Evolutionary conservation across 768 basidiomycete species (phyloP), one percentile per base, ranked within the genome.

Genomic region (Russula emetica): DNA sequence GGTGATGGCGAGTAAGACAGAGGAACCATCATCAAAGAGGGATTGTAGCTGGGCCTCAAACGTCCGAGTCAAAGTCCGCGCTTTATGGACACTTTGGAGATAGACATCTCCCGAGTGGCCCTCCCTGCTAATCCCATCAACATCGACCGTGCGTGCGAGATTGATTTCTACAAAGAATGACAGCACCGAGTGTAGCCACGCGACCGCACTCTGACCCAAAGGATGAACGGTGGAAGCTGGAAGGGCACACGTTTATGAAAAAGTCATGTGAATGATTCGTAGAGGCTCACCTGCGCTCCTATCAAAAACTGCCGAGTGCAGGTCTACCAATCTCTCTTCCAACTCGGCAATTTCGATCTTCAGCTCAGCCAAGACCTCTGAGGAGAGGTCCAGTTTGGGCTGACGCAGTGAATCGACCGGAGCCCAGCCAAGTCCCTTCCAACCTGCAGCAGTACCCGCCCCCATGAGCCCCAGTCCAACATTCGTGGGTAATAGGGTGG

Each of bases 371-470:
- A 87, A 76, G 28, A 83, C 78, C 24, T 84, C 82, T 2, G 79
- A 72, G 22, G 74, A 42, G 77, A 63, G 69, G 53, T 78, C 79
- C 69, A 76, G 75, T 20, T 84, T 82, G 34, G 77, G 74, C 34
- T 71, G 72, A 34, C 78, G 78, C 22, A 78, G 77, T 8, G 80
- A 78, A 34, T 81, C 80, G 44, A 81, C 72, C 28, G 82, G 78
- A 47, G 89, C 82, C 81, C 87, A 94, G 38, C 93, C 94, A 67
- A 92, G 90, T 14, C 91, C 93, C 68, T 85, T 89, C 92, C 92
- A 94, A 24, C 78, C 77, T 10, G 82, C 91, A 26, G 81, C 92
- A 57, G 79, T 77, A 5, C 93, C 92, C 4, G 86, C 90, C 20
- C 93, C 93, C 40, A 90, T 81, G n/a, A 92, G 78, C 18, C 91